A percentile compares a stretch with the other conserved stretches of the same genome.
Conservation (phyloP, 768 basidiomycete genomes). For the Cystoderma amianthinum region DNA sequence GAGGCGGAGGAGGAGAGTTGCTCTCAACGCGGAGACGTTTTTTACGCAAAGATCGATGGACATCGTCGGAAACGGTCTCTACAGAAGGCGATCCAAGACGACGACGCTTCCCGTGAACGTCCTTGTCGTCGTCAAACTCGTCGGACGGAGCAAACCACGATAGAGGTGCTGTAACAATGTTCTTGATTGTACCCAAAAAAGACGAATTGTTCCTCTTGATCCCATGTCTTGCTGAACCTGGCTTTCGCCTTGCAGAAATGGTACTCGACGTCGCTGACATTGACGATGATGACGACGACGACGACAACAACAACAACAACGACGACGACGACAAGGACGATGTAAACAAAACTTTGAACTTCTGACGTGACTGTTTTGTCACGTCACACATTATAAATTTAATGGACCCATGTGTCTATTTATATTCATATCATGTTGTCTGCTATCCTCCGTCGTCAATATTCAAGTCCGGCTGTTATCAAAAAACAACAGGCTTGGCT, state of each 20-base stretch:
- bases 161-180: conserved; percentile 58
- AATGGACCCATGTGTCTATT: too few relatives aligned
- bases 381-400: too few relatives aligned
- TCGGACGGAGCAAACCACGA: conserved; percentile 47
- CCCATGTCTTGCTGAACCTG: conserved; percentile 20
- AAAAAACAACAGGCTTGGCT: conserved; percentile 54
- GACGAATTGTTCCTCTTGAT: conserved; percentile 50
- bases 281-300: conserved; percentile 25
- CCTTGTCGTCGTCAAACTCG: conserved; percentile 40
- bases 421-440: too few relatives aligned
- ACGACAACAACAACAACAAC: conserved; percentile 13
- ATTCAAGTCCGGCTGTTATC: too few relatives aligned
- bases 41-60: conserved; percentile 22
- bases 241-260: conserved; percentile 18
- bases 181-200: conserved; percentile 56
- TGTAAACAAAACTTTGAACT: conserved; percentile 7
- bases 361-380: too few relatives aligned
- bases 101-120: conserved; percentile 50
- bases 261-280: conserved; percentile 27
- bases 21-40: conserved; percentile 48
- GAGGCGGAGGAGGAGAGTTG: conserved; percentile 11
- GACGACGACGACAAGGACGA: conserved; percentile 4
- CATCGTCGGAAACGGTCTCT: conserved; percentile 24
- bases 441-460: too few relatives aligned
- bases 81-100: conserved; percentile 25